Evolutionary conservation across 2,329 filamentous ascomycete genomes (phyloP), one percentile per base, ranked within the genome.

Genomic region (Claviceps lovelessii): DNA sequence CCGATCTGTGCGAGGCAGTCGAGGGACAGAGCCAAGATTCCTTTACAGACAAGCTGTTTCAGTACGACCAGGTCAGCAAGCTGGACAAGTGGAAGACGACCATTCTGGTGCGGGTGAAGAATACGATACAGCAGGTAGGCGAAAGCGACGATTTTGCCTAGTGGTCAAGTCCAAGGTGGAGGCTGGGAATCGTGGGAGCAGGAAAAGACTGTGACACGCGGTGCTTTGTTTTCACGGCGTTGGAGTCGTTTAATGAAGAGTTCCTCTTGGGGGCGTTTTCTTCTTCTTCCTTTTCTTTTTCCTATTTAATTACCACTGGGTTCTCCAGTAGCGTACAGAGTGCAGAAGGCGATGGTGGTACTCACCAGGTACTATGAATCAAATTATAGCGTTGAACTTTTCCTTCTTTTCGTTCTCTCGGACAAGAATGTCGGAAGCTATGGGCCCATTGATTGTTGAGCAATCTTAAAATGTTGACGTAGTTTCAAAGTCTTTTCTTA

Each of bases 41-140:
- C 58, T 97, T 95, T 64, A 81, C 85, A 28, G 88, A 95, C 65
- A 90, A 90, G 68, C 72, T 93, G 59, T 95, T 86, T 75, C 84
- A 91, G 68, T 97, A 82, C 66, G 90, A 96, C 68, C 88, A 94
- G 73, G 77, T 95, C 73, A 93, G 84, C 73, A 93, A 93, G 76
- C 73, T 97, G 65, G 90, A 96, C 67, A 93, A 91, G 75, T 97
- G 91, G 91, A 95, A 96, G 85, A 95, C 88, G 52, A 88, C 85
- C 37, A 74, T 95, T 56, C 70, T 95, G 59, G 73, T 95, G 65
- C 80, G 83, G 62, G 79, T 96, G 64, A 96, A 96, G 83, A 84
- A 84, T 63, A 77, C 77, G 54, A 94, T 95, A 63, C 85, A 91
- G 72, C 75, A 70, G 58, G 67, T 68, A 19, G 68, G 72, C 52